Percentiles rank a stretch among this genome's conserved stretches.
Conservation (phyloP, 2,329 filamentous ascomycete genomes). For the Sporothrix humicola region DNA sequence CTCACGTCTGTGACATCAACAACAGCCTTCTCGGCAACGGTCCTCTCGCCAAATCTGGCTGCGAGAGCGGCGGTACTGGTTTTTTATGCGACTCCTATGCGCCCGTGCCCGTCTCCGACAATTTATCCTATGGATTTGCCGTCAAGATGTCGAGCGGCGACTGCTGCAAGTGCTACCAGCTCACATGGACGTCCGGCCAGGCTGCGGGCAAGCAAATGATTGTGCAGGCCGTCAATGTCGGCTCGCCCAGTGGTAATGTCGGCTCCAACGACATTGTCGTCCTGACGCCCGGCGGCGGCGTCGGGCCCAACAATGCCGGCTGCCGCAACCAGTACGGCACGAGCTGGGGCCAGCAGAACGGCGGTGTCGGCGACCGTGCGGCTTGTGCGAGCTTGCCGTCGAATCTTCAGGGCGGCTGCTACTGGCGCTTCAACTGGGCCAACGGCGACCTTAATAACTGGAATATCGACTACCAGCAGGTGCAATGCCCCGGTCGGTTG, state of each 20-base stretch:
- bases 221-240: slow-evolving; percentile 37
- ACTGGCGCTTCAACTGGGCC: slow-evolving; percentile 41
- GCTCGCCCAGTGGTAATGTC: slow-evolving; percentile 15
- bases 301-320: slow-evolving; percentile 30
- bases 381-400: slow-evolving; percentile 37
- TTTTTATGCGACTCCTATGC: background rate
- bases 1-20: slow-evolving; percentile 15
- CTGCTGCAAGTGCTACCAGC: slow-evolving; percentile 38
- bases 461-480: slow-evolving; percentile 36
- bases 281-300: slow-evolving; percentile 35
- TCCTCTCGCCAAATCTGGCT: background rate
- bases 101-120: slow-evolving; percentile 15
- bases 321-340: slow-evolving; percentile 36
- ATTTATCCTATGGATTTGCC: slow-evolving; percentile 36
- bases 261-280: slow-evolving; percentile 34
- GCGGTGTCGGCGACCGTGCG: slow-evolving; percentile 35
- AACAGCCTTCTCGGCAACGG: slow-evolving; percentile 13
- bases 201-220: slow-evolving; percentile 36
- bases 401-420: slow-evolving; percentile 39
- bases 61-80: background rate
- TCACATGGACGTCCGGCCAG: slow-evolving; percentile 35
- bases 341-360: slow-evolving; percentile 29
- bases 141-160: slow-evolving; percentile 30
- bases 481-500: slow-evolving; percentile 35
- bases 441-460: slow-evolving; percentile 39